phyloP scores from a whole-genome alignment of 2,329 filamentous ascomycete genomes.

The Beauveria caledonica region DNA sequence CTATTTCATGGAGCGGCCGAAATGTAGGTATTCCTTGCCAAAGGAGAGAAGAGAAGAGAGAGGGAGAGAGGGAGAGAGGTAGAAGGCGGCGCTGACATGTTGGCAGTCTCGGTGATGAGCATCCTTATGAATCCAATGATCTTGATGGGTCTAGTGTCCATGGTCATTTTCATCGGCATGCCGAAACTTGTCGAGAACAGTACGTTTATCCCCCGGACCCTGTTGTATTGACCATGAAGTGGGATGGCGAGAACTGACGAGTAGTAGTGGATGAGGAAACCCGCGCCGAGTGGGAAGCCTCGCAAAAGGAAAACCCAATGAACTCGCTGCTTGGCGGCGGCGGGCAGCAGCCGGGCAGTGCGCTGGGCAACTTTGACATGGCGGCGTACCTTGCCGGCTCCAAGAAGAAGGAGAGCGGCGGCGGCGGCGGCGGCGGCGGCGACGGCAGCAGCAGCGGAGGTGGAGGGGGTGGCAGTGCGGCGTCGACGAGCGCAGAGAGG shows the following conservation, averaged over 20 bases:
- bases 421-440: constrained; percentile 1
- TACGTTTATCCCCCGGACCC: constrained; percentile 40
- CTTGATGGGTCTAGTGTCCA: constrained; percentile 74
- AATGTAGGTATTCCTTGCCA: constrained; percentile 50
- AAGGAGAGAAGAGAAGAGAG: neutral
- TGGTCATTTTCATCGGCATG: constrained; percentile 83
- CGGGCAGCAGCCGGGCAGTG: constrained; percentile 28
- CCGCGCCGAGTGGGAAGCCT: constrained; percentile 83
- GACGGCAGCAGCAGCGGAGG: constrained; percentile 17
- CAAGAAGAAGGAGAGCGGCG: constrained; percentile 30
- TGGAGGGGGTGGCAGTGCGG: constrained; percentile 2
- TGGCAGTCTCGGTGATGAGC: constrained; percentile 64
- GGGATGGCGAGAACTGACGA: constrained; percentile 9
- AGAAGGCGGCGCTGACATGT: neutral
- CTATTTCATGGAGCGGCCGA: constrained; percentile 68
- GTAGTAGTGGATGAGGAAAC: constrained; percentile 88
- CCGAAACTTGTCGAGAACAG: constrained; percentile 94
- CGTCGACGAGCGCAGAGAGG: constrained; percentile 17
- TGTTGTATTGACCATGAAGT: neutral
- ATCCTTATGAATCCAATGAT: constrained; percentile 97
- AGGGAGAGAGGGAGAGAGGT: neutral
- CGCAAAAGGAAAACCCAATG: constrained; percentile 69
- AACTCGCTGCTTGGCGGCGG: constrained; percentile 42
- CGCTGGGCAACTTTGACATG: constrained; percentile 52
- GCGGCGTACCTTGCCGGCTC: constrained; percentile 55